phyloP scores from a whole-genome alignment of 1,284 basidiomycete species.

The Boletellus deceptivus region DNA sequence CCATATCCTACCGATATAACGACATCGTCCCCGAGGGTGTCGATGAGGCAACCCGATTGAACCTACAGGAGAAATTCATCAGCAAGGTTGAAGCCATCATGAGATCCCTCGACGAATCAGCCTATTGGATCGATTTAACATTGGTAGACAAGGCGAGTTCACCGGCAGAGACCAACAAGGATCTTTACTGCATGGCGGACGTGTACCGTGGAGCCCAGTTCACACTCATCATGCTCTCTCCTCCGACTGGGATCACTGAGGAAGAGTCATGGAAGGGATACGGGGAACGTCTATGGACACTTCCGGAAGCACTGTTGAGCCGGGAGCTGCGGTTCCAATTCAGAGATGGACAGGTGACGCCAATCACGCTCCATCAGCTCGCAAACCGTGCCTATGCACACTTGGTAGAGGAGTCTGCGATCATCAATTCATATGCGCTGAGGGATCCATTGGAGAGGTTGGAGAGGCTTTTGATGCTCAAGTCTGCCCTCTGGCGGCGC shows the following conservation, averaged over 20 bases:
- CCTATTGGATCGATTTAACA: constrained; percentile 30
- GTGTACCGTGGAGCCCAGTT: constrained; percentile 28
- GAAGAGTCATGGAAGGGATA: constrained; percentile 18
- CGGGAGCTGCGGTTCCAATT: constrained; percentile 18
- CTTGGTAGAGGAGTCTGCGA: constrained; percentile 21
- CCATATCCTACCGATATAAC: constrained; percentile 20
- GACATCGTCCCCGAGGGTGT: constrained; percentile 9
- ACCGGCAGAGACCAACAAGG: constrained; percentile 11
- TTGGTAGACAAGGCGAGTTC: background rate
- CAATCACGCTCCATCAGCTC: constrained; percentile 25
- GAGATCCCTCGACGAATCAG: constrained; percentile 10
- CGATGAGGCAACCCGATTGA: background rate
- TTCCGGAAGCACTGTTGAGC: constrained; percentile 26
- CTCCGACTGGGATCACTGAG: background rate
- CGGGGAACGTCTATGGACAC: constrained; percentile 30
- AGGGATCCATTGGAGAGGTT: constrained; percentile 29
- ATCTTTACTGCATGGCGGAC: constrained; percentile 31
- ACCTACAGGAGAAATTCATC: constrained; percentile 3
- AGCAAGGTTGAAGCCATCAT: constrained; percentile 7
- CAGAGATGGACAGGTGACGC: constrained; percentile 9
- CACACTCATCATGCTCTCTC: constrained; percentile 25
- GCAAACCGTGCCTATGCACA: constrained; percentile 23
- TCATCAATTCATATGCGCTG: constrained; percentile 25
- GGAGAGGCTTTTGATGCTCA: constrained; percentile 25
- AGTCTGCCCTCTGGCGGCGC: constrained; percentile 27